phyloP scores from a whole-genome alignment of 768 basidiomycete genomes.

The Hirschioporus abietinus region DNA sequence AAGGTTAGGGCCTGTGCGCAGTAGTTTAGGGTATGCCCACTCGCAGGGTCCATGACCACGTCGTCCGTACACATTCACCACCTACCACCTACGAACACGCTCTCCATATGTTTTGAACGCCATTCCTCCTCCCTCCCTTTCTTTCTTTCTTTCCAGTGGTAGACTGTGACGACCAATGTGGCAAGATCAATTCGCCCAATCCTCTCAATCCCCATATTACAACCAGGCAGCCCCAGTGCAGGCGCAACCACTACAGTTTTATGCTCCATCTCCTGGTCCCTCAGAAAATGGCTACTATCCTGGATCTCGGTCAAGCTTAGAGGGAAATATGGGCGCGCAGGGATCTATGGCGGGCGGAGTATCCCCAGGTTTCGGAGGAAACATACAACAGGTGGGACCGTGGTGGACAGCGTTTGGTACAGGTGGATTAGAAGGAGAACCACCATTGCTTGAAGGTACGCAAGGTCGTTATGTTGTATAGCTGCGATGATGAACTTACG shows the following conservation, averaged over 20 bases:
- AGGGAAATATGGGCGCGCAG: slow-evolving; percentile 59
- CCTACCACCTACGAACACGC: not conserved
- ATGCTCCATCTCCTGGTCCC: slow-evolving; percentile 53
- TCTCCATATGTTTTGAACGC: not conserved
- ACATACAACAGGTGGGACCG: slow-evolving; percentile 64
- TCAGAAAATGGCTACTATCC: slow-evolving; percentile 52
- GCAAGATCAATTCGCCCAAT: slow-evolving; percentile 49
- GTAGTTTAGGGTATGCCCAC: not conserved
- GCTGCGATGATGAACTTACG: slow-evolving; percentile 6
- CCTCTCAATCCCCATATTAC: slow-evolving; percentile 59
- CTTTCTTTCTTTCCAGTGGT: not conserved
- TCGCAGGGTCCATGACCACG: not conserved
- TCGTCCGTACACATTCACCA: too few relatives aligned
- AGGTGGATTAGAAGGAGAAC: slow-evolving; percentile 93
- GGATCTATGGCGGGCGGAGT: slow-evolving; percentile 43
- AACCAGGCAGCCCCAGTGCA: slow-evolving; percentile 36
- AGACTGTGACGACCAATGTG: slow-evolving; percentile 49
- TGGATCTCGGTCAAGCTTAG: slow-evolving; percentile 70
- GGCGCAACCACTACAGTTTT: slow-evolving; percentile 70
- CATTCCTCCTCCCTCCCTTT: too few relatives aligned
- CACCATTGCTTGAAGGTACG: slow-evolving; percentile 89
- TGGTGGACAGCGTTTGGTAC: slow-evolving; percentile 99
- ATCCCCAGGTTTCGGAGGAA: slow-evolving; percentile 56
- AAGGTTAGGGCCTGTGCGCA: too few relatives aligned
- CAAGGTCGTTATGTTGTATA: slow-evolving; percentile 9